phyloP scores from a whole-genome alignment of 192 early-diverging fungal species.

The Backusella australiensis region DNA sequence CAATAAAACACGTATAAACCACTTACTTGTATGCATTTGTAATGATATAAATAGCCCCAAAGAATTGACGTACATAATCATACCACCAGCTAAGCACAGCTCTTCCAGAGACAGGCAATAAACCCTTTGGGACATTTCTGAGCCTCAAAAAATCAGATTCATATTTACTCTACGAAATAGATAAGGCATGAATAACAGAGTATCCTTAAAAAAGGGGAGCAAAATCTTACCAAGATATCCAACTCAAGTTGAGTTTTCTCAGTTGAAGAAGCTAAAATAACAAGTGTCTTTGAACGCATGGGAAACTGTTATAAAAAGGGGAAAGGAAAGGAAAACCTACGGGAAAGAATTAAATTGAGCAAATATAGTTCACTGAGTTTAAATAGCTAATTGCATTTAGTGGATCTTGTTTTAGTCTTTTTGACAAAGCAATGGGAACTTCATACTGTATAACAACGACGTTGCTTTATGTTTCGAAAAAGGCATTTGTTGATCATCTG shows the following conservation, averaged over 20 bases:
- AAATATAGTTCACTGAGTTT: neutral
- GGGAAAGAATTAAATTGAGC: neutral
- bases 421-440: neutral
- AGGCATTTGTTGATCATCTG: too few relatives aligned
- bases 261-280: conserved; percentile 20
- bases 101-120: conserved; percentile 38
- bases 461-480: neutral
- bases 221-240: conserved; percentile 24
- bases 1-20: neutral
- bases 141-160: conserved; percentile 18
- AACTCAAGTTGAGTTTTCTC: conserved; percentile 17
- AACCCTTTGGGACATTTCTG: conserved; percentile 38
- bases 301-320: neutral
- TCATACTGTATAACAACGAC: neutral
- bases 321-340: neutral
- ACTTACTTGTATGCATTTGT: conserved; percentile 41
- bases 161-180: conserved; percentile 11
- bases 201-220: neutral
- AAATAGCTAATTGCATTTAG: neutral
- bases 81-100: conserved; percentile 40
- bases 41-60: conserved; percentile 21
- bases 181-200: neutral
- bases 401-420: neutral
- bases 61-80: neutral
- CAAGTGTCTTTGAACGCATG: conserved; percentile 12